Evolutionary conservation across 495 filamentous ascomycete genomes (phyloP).

Genomic region (Hypoxylon lienhwacheense): DNA sequence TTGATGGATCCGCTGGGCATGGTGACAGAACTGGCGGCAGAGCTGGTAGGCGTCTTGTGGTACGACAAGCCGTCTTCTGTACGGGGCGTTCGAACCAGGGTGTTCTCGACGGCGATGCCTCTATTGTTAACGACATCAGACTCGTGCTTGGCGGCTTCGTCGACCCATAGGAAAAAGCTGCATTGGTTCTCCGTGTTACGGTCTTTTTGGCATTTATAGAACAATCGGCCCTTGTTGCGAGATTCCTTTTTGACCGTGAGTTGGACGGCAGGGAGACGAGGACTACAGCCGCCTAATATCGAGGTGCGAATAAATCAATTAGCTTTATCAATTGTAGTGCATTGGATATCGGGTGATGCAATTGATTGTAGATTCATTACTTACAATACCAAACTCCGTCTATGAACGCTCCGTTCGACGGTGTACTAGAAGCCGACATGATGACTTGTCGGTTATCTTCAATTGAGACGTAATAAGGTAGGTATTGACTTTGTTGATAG

Average conservation of each 20-base stretch:
- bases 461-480: no score
- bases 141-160: conserved; percentile 62
- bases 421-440: conserved; percentile 33
- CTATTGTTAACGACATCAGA: conserved; percentile 52
- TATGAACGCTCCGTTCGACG: conserved; percentile 55
- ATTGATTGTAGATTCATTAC: conserved; percentile 3
- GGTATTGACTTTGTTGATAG: no score
- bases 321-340: neutral
- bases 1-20: conserved; percentile 3
- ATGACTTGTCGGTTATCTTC: neutral
- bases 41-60: conserved; percentile 8
- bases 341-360: neutral
- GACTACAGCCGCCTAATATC: conserved; percentile 66
- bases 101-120: conserved; percentile 34
- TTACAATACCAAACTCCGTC: conserved; percentile 47
- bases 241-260: conserved; percentile 68
- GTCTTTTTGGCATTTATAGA: conserved; percentile 66
- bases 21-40: neutral
- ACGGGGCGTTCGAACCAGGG: conserved; percentile 7
- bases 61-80: neutral
- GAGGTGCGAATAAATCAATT: neutral
- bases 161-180: conserved; percentile 72
- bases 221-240: conserved; percentile 64
- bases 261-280: conserved; percentile 60
- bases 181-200: conserved; percentile 52